Base-by-base conservation (phyloP, 2,329 filamentous ascomycete genomes). In the Fusarium lyarnte region DNA sequence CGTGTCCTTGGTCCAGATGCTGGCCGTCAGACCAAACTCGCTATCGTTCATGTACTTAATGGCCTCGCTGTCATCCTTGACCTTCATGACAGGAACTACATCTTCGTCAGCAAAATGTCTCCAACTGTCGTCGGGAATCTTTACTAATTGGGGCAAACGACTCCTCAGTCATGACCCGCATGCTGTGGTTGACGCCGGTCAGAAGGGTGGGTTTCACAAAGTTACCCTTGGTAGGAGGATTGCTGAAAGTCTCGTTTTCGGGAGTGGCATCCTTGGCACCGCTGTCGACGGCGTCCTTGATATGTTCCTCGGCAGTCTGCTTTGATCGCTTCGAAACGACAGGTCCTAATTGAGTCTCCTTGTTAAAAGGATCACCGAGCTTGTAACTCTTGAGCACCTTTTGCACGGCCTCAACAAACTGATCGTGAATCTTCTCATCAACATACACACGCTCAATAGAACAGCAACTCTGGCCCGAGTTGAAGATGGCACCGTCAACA, bases 391-490 rank as follows among this genome's bases (percentile, higher is more conserved):
- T 87, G 74, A 98, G 87, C 12, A 97, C 94, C 63, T 92, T 91
- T 81, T 96, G 93, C 17, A 94, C 87, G 9, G 92, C 93, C 57
- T 89, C 86, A 57, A 98, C 87, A 77, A 98, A 98, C 17, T 89
- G 84, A 77, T 97, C 94, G 81, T 98, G 91, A 54, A 98, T 89
- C 75, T 89, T 91, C 78, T 93, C 92, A 77, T 96, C 91, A 9
- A 98, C 95, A 78, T 98, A 98, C 25, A 98, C 90, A 38, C 95
- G 88, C 84, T 98, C 95, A 59, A 98, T 87, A 29, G 94, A 93
- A 83, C 95, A 98, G 86, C 95, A 98, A 80, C 94, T 97, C 85
- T 98, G 95, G n/a, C 95, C 95, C 57, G 95, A 97, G 85, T 98
- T 98, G 87, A 98, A 98, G 63, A 98, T 87, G n/a, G 94, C 92